Evolutionary conservation across 2,329 filamentous ascomycete species (phyloP).

Genomic region (Diaporthe vexans): DNA sequence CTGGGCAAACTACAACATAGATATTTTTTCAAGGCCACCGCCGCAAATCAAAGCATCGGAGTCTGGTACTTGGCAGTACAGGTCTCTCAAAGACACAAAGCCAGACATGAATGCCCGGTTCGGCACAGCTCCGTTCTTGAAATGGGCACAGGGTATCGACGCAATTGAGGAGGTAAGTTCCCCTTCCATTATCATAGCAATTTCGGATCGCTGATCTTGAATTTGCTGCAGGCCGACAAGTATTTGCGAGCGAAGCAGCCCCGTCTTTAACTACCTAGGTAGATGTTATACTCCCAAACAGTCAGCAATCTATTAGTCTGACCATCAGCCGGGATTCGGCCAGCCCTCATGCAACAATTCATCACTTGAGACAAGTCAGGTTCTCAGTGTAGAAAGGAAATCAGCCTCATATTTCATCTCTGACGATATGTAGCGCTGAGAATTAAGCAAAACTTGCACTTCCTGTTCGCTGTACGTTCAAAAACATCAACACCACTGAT

Average conservation of each 20-base stretch:
- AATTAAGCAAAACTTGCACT: not conserved
- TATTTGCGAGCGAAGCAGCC: slow-evolving; percentile 5
- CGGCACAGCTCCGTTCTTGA: slow-evolving; percentile 20
- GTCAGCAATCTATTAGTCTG: not conserved
- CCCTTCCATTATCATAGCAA: no score
- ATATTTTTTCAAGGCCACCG: slow-evolving; percentile 11
- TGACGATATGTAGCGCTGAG: not conserved
- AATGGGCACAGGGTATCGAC: slow-evolving; percentile 34
- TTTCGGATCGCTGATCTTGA: not conserved
- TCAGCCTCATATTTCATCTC: not conserved
- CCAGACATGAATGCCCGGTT: slow-evolving; percentile 29
- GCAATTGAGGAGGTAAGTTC: slow-evolving; percentile 32
- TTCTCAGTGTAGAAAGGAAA: not conserved
- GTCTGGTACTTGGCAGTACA: slow-evolving; percentile 2
- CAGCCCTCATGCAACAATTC: no score
- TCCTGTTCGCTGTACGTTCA: not conserved
- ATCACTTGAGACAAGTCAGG: no score
- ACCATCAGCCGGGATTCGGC: not conserved
- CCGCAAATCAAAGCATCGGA: not conserved
- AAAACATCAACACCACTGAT: not conserved
- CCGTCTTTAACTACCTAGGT: not conserved
- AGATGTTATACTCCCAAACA: no score
- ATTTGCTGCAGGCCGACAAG: not conserved
- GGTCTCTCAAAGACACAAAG: slow-evolving; percentile 20
- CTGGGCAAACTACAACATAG: slow-evolving; percentile 42